A percentile compares a stretch with the other conserved stretches of the same genome.
phyloP scores from a whole-genome alignment of 1,139 yeast species.

The Suhomyces anneliseae region DNA sequence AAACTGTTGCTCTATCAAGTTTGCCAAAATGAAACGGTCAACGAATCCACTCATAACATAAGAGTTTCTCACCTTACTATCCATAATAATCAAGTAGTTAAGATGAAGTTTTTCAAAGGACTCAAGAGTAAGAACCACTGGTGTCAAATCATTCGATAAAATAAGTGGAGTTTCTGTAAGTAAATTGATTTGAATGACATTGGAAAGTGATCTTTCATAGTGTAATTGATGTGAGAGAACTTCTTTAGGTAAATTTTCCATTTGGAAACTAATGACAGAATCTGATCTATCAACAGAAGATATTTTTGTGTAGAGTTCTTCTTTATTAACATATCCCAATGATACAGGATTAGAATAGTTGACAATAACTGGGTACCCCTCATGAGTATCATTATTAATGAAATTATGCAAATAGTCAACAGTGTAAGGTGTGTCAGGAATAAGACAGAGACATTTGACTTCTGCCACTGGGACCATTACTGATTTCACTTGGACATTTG shows the following conservation, averaged over 20 bases:
- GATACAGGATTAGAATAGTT: slow-evolving; percentile 27
- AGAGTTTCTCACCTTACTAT: slow-evolving; percentile 16
- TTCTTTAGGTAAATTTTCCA: slow-evolving; percentile 18
- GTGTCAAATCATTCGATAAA: slow-evolving; percentile 44
- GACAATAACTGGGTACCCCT: slow-evolving; percentile 44
- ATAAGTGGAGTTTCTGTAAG: slow-evolving; percentile 79
- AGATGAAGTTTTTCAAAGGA: slow-evolving; percentile 42
- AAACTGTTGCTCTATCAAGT: slow-evolving; percentile 32
- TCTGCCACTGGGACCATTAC: slow-evolving; percentile 35
- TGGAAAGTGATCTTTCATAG: slow-evolving; percentile 21
- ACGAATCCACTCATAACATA: slow-evolving; percentile 39
- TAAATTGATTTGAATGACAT: slow-evolving; percentile 48
- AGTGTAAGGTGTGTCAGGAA: slow-evolving; percentile 32
- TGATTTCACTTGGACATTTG: slow-evolving; percentile 31
- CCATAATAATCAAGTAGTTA: slow-evolving; percentile 35
- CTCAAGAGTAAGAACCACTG: slow-evolving; percentile 39
- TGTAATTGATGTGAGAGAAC: slow-evolving; percentile 28
- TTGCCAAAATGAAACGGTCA: slow-evolving; percentile 40
- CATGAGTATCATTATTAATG: slow-evolving; percentile 36
- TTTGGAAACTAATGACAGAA: slow-evolving; percentile 26
- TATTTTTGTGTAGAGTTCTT: slow-evolving; percentile 21
- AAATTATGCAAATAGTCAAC: slow-evolving; percentile 19
- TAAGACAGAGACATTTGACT: slow-evolving; percentile 31
- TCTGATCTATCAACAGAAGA: slow-evolving; percentile 12
- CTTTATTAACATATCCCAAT: slow-evolving; percentile 41